These are phyloP conservation scores for Blechomonas ayalai DNA, from an alignment of 208 protist genomes.

Conservation along the genomic window DNA sequence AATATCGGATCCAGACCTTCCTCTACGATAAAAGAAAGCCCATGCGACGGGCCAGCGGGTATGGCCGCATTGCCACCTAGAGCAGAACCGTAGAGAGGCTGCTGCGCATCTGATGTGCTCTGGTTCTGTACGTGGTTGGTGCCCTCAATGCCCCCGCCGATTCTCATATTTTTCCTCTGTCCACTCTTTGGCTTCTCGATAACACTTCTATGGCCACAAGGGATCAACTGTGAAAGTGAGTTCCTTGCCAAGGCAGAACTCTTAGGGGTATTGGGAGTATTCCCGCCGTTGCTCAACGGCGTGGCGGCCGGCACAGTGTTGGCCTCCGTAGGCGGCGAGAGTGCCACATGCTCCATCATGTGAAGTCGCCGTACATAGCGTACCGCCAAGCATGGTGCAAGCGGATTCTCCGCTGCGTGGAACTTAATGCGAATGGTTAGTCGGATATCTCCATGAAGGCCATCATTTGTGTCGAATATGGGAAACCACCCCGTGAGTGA, in stretches of 20 bases:
- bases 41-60: constrained; percentile 16
- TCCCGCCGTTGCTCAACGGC: background rate
- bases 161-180: too few relatives aligned
- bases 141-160: too few relatives aligned
- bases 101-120: background rate
- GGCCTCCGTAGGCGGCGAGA: constrained; percentile 1
- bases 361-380: constrained; percentile 37
- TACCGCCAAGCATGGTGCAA: constrained; percentile 62
- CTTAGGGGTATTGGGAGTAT: background rate
- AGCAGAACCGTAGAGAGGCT: constrained; percentile 6
- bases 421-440: constrained; percentile 89
- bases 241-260: background rate
- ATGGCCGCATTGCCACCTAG: constrained; percentile 8
- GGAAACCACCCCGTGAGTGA: constrained; percentile 89
- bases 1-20: constrained; percentile 43
- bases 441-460: constrained; percentile 79
- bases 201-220: too few relatives aligned
- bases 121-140: too few relatives aligned
- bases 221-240: too few relatives aligned
- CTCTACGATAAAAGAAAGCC: background rate
- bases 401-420: constrained; percentile 80
- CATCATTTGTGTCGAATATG: constrained; percentile 73
- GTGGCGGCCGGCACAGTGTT: background rate
- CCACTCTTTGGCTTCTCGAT: too few relatives aligned
- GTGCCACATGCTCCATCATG: constrained; percentile 1